Conservation (phyloP, 345 rosid genomes). For the Leavenworthia alabamica region DNA sequence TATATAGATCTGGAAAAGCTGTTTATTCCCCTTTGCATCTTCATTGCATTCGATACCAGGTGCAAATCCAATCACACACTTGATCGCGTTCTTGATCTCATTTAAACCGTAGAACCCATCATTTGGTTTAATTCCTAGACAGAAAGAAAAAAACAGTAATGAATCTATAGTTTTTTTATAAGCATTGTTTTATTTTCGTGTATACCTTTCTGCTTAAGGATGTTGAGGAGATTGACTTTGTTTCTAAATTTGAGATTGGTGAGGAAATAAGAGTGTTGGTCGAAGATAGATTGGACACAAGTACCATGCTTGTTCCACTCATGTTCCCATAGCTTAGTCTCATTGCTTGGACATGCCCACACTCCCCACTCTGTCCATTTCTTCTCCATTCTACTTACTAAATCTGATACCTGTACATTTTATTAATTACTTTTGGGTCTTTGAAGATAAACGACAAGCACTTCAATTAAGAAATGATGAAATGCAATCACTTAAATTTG, state of each 20-base stretch:
- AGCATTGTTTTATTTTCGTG: not conserved
- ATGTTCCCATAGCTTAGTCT: constrained; percentile 61
- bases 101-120: constrained; percentile 43
- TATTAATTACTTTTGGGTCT: not conserved
- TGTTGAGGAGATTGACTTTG: constrained; percentile 48
- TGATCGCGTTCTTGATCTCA: constrained; percentile 49
- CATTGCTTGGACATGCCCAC: constrained; percentile 60
- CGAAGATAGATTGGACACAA: constrained; percentile 62
- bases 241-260: constrained; percentile 48
- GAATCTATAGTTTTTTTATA: not conserved
- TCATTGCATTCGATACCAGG: constrained; percentile 67
- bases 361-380: constrained; percentile 78
- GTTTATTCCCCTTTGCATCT: constrained; percentile 44
- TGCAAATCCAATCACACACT: constrained; percentile 38
- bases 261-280: constrained; percentile 61
- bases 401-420: constrained; percentile 52
- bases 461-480: no score
- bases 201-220: constrained; percentile 42
- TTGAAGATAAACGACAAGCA: no score
- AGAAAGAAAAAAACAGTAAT: not conserved
- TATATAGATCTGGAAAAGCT: constrained; percentile 56
- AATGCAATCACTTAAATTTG: not conserved
- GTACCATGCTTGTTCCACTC: constrained; percentile 87
- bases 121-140: constrained; percentile 57
- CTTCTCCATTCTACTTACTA: constrained; percentile 38